Base-by-base conservation (phyloP, 306 rosid species). In the Bauhinia variegata region DNA sequence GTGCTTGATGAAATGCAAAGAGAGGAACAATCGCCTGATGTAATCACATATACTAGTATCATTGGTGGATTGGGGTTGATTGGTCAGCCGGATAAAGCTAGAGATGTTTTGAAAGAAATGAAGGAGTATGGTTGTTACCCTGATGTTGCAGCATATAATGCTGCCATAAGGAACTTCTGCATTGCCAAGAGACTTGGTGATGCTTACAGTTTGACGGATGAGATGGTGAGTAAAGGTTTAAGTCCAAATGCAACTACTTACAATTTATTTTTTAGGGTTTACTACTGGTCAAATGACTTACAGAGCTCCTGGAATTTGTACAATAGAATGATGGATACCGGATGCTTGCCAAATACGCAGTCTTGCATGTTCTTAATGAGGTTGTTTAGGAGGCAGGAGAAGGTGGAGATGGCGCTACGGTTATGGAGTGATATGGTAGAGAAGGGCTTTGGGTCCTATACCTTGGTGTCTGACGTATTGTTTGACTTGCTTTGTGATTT, bases 351-450 rank as follows among this genome's bases (percentile, higher is more conserved):
- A 9, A 89, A 88, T 60, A 92, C 98, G 0, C 89, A 89, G 53
- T 87, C 96, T n/a, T 89, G 96, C 55, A 86, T 92, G 96, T 92
- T 92, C 55, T 71, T 92, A 28, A 78, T 87, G 59, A 86, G 90
- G 82, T 65, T 88, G 79, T 84, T 84, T 80, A 83, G 16, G 87
- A 86, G 73, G 74, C 86, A 81, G 19, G 96, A 92, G 61, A 85
- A 84, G 75, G 89, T 83, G 64, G 96, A 89, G 38, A 86, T 89
- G 96, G 98, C 89, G 2, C 47, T 92, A 79, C 78, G 53, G 75
- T 74, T 92, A 39, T 92, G 96, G 98, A 83, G 82, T 69, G 93
- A 92, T 80, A 92, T 89, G 98, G 71, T 86, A 65, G 87, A 83
- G 72, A 89, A 72, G 85, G 98, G 93, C 42, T 92, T 89, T 71